Conservation (phyloP, 202 grass and related monocot species). For the Brachypodium distachyon region DNA sequence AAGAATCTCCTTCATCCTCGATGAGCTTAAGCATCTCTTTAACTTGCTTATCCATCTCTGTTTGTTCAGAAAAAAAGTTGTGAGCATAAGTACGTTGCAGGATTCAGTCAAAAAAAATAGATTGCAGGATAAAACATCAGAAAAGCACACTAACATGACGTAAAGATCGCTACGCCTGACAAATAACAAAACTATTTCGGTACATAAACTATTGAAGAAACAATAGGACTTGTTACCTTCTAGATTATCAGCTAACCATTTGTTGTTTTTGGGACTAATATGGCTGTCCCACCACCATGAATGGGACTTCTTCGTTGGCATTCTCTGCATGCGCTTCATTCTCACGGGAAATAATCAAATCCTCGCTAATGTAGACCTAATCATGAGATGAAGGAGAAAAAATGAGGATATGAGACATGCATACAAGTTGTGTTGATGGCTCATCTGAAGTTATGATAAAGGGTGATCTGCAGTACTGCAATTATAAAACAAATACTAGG, state of each 20-base stretch:
- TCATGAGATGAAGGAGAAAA: constrained; percentile 20
- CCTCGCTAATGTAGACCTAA: constrained; percentile 13
- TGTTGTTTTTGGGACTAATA: constrained; percentile 79
- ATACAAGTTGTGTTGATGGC: background rate
- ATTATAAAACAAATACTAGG: background rate
- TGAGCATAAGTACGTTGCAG: background rate
- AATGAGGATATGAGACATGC: constrained; percentile 2
- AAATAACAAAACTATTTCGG: background rate
- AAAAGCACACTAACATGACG: background rate
- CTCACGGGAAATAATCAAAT: constrained; percentile 11
- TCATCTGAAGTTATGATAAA: background rate
- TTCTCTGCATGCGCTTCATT: constrained; percentile 74
- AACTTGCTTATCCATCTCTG: constrained; percentile 89
- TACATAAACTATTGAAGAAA: background rate
- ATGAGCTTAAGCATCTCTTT: constrained; percentile 94
- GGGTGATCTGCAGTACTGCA: background rate
- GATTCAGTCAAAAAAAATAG: too few species aligned
- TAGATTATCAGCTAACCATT: constrained; percentile 91
- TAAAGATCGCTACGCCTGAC: background rate
- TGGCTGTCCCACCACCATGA: constrained; percentile 99
- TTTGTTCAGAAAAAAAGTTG: constrained; percentile 23
- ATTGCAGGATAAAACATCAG: background rate
- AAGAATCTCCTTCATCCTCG: constrained; percentile 86
- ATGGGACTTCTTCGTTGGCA: constrained; percentile 69
- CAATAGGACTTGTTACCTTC: constrained; percentile 42